Evolutionary conservation across 1,284 basidiomycete genomes (phyloP).

Genomic region (Ceratobasidium sp.): DNA sequence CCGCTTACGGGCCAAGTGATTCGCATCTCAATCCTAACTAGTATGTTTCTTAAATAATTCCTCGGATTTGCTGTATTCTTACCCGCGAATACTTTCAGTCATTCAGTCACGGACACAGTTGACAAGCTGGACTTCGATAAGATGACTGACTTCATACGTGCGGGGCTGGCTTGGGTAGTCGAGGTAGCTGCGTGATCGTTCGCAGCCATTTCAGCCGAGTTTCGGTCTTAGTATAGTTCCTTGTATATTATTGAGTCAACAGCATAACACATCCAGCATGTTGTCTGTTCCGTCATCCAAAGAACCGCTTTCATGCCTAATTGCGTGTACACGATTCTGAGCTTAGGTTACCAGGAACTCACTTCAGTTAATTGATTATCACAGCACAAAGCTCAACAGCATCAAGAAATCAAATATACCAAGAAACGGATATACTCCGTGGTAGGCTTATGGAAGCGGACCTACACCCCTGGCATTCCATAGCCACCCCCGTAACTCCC

Average conservation of each 20-base stretch:
- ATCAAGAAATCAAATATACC: background rate
- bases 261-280: no score
- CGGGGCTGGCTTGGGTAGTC: slow-evolving; percentile 41
- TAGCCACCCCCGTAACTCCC: background rate
- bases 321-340: no score
- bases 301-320: no score
- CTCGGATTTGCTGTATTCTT: background rate
- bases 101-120: slow-evolving; percentile 32
- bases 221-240: no score
- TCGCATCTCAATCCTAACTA: slow-evolving; percentile 45
- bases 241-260: no score
- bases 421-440: background rate
- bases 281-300: no score
- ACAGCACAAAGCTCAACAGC: background rate
- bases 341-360: no score
- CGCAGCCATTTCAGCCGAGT: no score
- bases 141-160: slow-evolving; percentile 46
- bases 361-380: no score
- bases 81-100: background rate
- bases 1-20: slow-evolving; percentile 44
- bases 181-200: slow-evolving; percentile 35
- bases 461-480: slow-evolving; percentile 11
- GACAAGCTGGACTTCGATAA: slow-evolving; percentile 45
- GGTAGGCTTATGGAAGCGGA: no score
- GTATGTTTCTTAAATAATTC: background rate